phyloP scores from a whole-genome alignment of 164 flowering plant species.

The Hamamelis virginiana region DNA sequence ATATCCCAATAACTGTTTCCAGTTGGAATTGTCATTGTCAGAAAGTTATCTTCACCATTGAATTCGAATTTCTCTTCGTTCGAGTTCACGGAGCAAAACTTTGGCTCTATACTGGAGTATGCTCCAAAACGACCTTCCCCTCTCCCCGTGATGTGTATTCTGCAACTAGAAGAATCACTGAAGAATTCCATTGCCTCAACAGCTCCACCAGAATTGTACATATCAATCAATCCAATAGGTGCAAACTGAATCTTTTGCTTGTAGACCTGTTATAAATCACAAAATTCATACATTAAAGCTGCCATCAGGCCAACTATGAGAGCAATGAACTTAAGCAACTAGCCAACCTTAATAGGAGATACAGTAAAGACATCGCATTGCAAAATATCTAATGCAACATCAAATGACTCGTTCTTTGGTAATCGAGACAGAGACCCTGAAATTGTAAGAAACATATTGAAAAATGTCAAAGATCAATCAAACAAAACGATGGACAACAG shows the following conservation, averaged over 20 bases:
- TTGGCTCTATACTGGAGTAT: slow-evolving; percentile 45
- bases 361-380: slow-evolving; percentile 55
- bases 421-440: slow-evolving; percentile 42
- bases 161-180: slow-evolving; percentile 9
- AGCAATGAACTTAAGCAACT: neutral
- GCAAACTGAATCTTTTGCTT: slow-evolving; percentile 45
- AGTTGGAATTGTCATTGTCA: slow-evolving; percentile 37
- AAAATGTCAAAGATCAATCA: neutral
- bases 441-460: neutral
- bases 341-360: slow-evolving; percentile 58
- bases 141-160: slow-evolving; percentile 43
- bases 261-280: slow-evolving; percentile 32
- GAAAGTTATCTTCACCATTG: slow-evolving; percentile 30
- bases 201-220: slow-evolving; percentile 79
- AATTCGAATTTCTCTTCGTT: slow-evolving; percentile 31
- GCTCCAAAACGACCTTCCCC: slow-evolving; percentile 59
- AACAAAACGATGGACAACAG: neutral
- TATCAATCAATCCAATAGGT: slow-evolving; percentile 53
- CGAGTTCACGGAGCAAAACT: slow-evolving; percentile 35
- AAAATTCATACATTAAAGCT: neutral
- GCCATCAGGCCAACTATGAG: neutral
- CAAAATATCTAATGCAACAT: slow-evolving; percentile 36
- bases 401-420: slow-evolving; percentile 23
- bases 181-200: slow-evolving; percentile 34
- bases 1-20: slow-evolving; percentile 44